Evolutionary conservation across 1,284 basidiomycete species (phyloP).

Genomic region (Cutaneotrichosporon sp.): DNA sequence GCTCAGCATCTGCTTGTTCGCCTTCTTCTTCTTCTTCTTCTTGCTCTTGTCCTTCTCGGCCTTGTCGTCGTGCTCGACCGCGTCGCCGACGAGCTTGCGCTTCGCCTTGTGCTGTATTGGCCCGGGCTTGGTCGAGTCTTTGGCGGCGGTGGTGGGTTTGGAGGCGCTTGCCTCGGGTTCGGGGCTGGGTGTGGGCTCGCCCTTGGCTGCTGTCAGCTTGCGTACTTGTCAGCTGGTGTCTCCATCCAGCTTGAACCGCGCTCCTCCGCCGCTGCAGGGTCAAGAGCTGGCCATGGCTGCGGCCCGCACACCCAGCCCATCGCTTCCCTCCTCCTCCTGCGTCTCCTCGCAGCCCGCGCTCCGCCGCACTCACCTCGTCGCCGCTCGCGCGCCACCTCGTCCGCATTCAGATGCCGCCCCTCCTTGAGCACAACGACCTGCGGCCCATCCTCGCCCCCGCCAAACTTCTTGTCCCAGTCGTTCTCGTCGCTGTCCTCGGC

Average conservation of each 20-base stretch:
- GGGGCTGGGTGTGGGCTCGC: background rate
- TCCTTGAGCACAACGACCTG: conserved; percentile 80
- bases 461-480: conserved; percentile 71
- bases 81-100: conserved; percentile 9
- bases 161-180: background rate
- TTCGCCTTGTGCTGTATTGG: conserved; percentile 1
- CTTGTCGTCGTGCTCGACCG: background rate
- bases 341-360: background rate
- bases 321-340: background rate
- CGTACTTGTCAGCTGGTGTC: too few species aligned
- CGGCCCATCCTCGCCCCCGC: conserved; percentile 78
- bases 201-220: conserved; percentile 14
- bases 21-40: conserved; percentile 49
- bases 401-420: conserved; percentile 74
- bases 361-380: conserved; percentile 63
- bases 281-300: too few species aligned
- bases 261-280: too few species aligned
- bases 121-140: background rate
- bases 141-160: background rate
- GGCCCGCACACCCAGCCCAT: too few species aligned
- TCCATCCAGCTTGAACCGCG: too few species aligned
- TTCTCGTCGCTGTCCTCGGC: conserved; percentile 54
- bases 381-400: conserved; percentile 73
- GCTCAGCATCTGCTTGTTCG: conserved; percentile 45
- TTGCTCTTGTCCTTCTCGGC: conserved; percentile 15